Evolutionary conservation across 331 rosid genomes (phyloP).

Genomic region (Dryas integrifolia): DNA sequence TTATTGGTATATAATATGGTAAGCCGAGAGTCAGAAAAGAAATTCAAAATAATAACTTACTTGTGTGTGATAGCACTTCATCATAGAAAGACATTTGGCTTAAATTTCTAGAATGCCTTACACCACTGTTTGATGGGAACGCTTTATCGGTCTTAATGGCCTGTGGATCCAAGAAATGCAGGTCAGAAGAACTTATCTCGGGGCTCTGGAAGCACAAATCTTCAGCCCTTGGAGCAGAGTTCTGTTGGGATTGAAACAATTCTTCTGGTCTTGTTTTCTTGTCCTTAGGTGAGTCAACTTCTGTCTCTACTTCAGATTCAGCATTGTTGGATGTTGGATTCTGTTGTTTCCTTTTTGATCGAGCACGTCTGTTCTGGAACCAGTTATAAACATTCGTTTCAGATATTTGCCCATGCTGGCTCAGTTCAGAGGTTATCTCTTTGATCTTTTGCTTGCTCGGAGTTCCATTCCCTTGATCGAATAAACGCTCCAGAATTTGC

Average conservation of each 20-base stretch:
- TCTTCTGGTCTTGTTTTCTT: conserved; percentile 72
- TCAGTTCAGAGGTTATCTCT: conserved; percentile 76
- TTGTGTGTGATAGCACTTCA: conserved; percentile 59
- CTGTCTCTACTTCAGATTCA: conserved; percentile 76
- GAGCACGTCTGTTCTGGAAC: conserved; percentile 97
- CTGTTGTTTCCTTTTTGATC: conserved; percentile 85
- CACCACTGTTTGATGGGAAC: conserved; percentile 50
- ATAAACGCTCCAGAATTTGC: conserved; percentile 75
- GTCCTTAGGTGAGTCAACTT: conserved; percentile 78
- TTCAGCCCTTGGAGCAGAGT: conserved; percentile 42
- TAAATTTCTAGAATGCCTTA: conserved; percentile 49
- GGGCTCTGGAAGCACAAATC: conserved; percentile 68
- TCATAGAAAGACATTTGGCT: conserved; percentile 51
- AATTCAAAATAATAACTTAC: conserved; percentile 31
- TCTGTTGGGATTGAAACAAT: conserved; percentile 48
- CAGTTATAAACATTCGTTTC: conserved; percentile 91
- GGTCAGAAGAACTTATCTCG: conserved; percentile 60
- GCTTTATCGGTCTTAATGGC: conserved; percentile 45
- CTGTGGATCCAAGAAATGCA: conserved; percentile 63
- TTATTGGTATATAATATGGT: neutral
- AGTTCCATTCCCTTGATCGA: conserved; percentile 78
- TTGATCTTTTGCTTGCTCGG: conserved; percentile 94
- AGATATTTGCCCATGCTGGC: conserved; percentile 81
- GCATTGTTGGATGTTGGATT: conserved; percentile 40
- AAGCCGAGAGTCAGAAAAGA: neutral